Conservation (phyloP, 1,139 yeast species). For the Nakaseomyces bracarensis region DNA sequence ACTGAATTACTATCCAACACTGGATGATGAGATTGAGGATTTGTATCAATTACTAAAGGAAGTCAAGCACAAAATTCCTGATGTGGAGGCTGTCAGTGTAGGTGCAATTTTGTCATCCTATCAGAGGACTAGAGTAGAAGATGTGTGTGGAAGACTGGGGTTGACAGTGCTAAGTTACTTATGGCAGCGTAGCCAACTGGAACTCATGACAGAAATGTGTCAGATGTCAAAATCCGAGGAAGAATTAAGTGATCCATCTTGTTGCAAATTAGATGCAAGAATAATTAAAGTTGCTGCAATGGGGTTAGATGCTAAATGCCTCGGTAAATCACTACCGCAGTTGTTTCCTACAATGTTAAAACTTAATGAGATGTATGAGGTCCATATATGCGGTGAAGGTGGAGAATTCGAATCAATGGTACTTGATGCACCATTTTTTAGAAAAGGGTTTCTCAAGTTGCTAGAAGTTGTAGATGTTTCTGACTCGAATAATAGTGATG, state of each 20-base stretch:
- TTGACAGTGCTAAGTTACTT: slow-evolving; percentile 64
- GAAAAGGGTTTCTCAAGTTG: slow-evolving; percentile 43
- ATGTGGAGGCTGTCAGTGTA: slow-evolving; percentile 76
- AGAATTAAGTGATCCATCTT: slow-evolving; percentile 9
- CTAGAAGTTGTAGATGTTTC: slow-evolving; percentile 37
- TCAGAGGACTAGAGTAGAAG: slow-evolving; percentile 87
- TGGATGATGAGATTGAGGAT: slow-evolving; percentile 82
- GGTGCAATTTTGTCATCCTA: slow-evolving; percentile 93
- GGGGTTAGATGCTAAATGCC: slow-evolving; percentile 58
- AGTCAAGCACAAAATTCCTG: slow-evolving; percentile 54
- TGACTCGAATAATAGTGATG: slow-evolving; percentile 48
- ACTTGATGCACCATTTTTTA: slow-evolving; percentile 79
- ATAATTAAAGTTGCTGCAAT: slow-evolving; percentile 88
- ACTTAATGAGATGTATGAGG: slow-evolving; percentile 60
- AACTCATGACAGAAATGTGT: slow-evolving; percentile 79
- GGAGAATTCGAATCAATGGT: slow-evolving; percentile 95
- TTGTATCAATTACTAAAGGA: slow-evolving; percentile 43
- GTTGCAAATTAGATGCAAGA: slow-evolving; percentile 67
- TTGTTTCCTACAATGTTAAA: slow-evolving; percentile 50
- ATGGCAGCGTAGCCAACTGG: slow-evolving; percentile 82
- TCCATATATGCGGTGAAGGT: slow-evolving; percentile 96
- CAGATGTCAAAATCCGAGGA: slow-evolving; percentile 22
- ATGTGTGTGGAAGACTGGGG: slow-evolving; percentile 69
- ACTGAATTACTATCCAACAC: slow-evolving; percentile 59
- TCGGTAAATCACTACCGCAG: slow-evolving; percentile 60